Percentiles rank a stretch among this genome's conserved stretches.
Conservation (phyloP, 1,284 basidiomycete species). For the Tremellales sp. region DNA sequence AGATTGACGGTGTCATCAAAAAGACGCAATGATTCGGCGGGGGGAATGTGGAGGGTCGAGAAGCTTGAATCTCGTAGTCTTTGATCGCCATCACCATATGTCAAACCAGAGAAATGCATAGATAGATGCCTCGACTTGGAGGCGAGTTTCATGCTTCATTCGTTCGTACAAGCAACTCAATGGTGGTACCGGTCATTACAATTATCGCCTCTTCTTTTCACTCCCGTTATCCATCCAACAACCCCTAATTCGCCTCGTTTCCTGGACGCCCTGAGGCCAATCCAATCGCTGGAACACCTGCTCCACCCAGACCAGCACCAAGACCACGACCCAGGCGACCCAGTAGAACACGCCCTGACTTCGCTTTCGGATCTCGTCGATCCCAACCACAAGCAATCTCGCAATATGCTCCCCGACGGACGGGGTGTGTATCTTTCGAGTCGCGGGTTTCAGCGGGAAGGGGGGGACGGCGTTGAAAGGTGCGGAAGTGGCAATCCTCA, state of each 20-base stretch:
- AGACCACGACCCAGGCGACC: constrained; percentile 21
- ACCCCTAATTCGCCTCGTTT: constrained; percentile 15
- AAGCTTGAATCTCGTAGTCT: neutral
- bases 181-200: no score
- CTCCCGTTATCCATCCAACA: neutral
- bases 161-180: no score
- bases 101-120: no score
- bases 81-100: no score
- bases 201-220: constrained; percentile 3
- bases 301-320: constrained; percentile 22
- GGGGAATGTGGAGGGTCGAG: neutral
- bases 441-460: constrained; percentile 41
- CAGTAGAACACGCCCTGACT: constrained; percentile 17
- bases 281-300: constrained; percentile 12
- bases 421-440: constrained; percentile 18
- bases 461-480: constrained; percentile 46
- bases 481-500: constrained; percentile 36
- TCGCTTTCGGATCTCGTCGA: constrained; percentile 16
- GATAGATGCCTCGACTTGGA: no score
- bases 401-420: constrained; percentile 3
- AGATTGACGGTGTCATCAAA: constrained; percentile 19
- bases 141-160: no score
- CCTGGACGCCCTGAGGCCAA: constrained; percentile 1
- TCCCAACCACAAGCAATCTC: constrained; percentile 10
- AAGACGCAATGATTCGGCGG: constrained; percentile 19